These are phyloP conservation scores for Aspergillus kassunensis DNA, from an alignment of 495 filamentous ascomycete species.

Conservation along the genomic window DNA sequence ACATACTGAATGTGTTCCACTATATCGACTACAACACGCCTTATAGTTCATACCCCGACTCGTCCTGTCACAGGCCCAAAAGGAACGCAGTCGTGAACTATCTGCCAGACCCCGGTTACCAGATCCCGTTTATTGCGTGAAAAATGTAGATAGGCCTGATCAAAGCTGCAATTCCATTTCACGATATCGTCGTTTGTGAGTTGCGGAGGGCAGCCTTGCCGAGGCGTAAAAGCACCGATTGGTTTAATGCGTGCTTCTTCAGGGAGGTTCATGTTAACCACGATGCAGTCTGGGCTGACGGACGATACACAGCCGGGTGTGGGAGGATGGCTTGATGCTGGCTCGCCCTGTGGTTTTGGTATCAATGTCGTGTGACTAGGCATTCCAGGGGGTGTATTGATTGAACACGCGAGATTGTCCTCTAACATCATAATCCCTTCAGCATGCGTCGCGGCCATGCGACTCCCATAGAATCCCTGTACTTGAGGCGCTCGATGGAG, in stretches of 20 bases:
- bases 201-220: background rate
- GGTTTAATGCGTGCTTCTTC: background rate
- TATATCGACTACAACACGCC: no score
- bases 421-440: conserved; percentile 29
- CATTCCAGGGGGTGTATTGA: background rate
- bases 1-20: no score
- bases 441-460: conserved; percentile 5
- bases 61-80: no score
- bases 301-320: no score
- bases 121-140: no score
- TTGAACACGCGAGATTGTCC: conserved; percentile 17
- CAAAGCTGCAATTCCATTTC: background rate
- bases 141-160: no score
- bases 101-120: background rate
- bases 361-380: background rate
- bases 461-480: conserved; percentile 26
- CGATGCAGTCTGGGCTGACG: background rate
- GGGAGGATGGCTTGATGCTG: no score
- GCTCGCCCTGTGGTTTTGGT: background rate
- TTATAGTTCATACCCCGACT: no score
- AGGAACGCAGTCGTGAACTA: no score
- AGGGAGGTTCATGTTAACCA: background rate
- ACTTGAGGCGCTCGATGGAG: conserved; percentile 24
- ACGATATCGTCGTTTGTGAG: background rate
- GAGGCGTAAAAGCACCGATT: background rate